phyloP scores from a whole-genome alignment of 2,329 filamentous ascomycete genomes.

The Corinectria fuckeliana region DNA sequence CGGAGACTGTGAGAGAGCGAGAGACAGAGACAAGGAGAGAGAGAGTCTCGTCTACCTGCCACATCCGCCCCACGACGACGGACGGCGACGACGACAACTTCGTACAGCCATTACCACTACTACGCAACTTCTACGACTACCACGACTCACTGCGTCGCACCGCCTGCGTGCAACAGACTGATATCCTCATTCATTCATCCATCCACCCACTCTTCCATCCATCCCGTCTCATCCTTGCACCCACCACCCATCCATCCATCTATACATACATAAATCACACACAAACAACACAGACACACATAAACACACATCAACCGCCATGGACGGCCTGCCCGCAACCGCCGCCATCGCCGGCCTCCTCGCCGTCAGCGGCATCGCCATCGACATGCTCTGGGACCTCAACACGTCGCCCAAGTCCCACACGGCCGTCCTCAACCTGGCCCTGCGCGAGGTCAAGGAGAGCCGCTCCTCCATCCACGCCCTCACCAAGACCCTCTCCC shows the following conservation, averaged over 20 bases:
- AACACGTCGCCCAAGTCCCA: conserved; percentile 39
- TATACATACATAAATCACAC: not conserved
- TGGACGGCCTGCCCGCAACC: conserved; percentile 42
- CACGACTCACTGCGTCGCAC: not conserved
- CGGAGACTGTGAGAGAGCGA: not conserved
- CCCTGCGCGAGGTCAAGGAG: conserved; percentile 46
- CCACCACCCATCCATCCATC: not conserved
- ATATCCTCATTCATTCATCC: not conserved
- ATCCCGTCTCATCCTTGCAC: not conserved
- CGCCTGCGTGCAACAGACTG: not conserved
- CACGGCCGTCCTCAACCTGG: conserved; percentile 39
- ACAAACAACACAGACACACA: no score
- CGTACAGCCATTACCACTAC: not conserved
- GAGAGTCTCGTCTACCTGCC: not conserved
- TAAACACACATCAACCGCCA: not conserved
- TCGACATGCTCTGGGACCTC: conserved; percentile 45
- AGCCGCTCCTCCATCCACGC: conserved; percentile 47
- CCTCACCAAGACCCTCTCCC: conserved; percentile 44
- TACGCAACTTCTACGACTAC: not conserved
- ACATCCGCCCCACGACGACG: not conserved
- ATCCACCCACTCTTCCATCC: not conserved
- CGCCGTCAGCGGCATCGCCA: conserved; percentile 43
- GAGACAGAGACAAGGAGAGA: no score
- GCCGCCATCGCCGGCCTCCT: conserved; percentile 47
- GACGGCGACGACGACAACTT: not conserved